Evolutionary conservation across 2,329 filamentous ascomycete species (phyloP), one percentile per base, ranked within the genome.

Genomic region (Penicillium hordei): DNA sequence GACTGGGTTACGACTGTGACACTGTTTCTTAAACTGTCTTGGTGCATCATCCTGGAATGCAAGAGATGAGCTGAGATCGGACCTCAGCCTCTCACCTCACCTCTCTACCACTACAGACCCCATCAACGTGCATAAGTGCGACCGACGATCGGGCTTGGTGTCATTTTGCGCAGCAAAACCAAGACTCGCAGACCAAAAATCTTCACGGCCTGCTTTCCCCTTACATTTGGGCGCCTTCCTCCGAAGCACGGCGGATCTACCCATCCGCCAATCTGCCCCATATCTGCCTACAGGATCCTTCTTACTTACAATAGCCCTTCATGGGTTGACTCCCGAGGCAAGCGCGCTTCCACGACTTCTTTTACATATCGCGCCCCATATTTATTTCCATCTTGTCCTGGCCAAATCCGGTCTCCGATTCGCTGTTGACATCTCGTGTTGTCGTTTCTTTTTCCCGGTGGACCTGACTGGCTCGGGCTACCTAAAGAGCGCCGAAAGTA

Each of bases 81-180:
- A 59, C 48, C 56, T 57, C 56, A 56, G 51, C 43, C 58, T 62
- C 36, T 34, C 58, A 48, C 34, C 57, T 52, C 44, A 21, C 48
- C 31, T 34, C 45, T 55, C 55, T 48, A 50, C 62, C 59, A 60
- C 61, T 57, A 55, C 58, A 60, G 63, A 61, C 64, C 63, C 66
- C 66, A 59, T 69, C 65, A 60, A 61, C 65, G 57, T 71, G 70
- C 70, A 72, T 72, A 68, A 70, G 70, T 67, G 65, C 64, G 64
- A 65, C 65, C 67, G 68, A 65, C 64, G 67, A 70, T 71, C 69
- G 60, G 61, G 57, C 61, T 61, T 46, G 58, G 60, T 59, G 60
- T 59, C 45, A 46, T 52, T 46, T 55, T 34, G 23, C 40, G 19
- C 25, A 33, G 48, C 12, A 39, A 40, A 21, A 5, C 19, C 15